A percentile compares a stretch with the other conserved stretches of the same genome.
These are phyloP conservation scores for Dichotomocladium elegans DNA, from an alignment of 371 early-diverging fungal genomes.

Conservation along the genomic window DNA sequence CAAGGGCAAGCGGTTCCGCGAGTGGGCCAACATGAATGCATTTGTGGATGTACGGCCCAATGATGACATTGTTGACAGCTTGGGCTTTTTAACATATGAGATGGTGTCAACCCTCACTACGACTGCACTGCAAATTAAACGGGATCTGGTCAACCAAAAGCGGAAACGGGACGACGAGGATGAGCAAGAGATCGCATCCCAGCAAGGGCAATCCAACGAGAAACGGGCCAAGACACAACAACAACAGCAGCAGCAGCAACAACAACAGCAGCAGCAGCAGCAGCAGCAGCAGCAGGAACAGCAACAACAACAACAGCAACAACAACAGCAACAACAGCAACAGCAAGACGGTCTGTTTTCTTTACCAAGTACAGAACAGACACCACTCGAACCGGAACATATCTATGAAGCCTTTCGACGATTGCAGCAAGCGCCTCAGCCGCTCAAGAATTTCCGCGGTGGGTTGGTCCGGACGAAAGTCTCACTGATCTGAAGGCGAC, in stretches of 20 bases:
- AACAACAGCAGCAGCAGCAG: no score
- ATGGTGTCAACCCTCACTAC: conserved; percentile 93
- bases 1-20: conserved; percentile 91
- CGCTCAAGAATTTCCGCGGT: conserved; percentile 73
- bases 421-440: conserved; percentile 69
- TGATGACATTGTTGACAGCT: conserved; percentile 93
- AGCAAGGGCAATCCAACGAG: neutral
- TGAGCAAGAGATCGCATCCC: conserved; percentile 2
- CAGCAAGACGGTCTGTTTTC: conserved; percentile 67
- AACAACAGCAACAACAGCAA: conserved; percentile 22
- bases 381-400: conserved; percentile 81
- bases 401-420: conserved; percentile 89
- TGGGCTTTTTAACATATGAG: conserved; percentile 96
- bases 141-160: conserved; percentile 23
- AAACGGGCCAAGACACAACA: no score
- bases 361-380: conserved; percentile 71
- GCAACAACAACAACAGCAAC: no score
- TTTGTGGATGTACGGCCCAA: conserved; percentile 87
- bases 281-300: no score
- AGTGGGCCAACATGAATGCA: conserved; percentile 90
- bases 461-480: conserved; percentile 75
- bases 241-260: no score
- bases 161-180: conserved; percentile 28
- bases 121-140: conserved; percentile 70
- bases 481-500: conserved; percentile 72